Conservation (phyloP, 805 yeast genomes). For the Candida tammaniensis region DNA sequence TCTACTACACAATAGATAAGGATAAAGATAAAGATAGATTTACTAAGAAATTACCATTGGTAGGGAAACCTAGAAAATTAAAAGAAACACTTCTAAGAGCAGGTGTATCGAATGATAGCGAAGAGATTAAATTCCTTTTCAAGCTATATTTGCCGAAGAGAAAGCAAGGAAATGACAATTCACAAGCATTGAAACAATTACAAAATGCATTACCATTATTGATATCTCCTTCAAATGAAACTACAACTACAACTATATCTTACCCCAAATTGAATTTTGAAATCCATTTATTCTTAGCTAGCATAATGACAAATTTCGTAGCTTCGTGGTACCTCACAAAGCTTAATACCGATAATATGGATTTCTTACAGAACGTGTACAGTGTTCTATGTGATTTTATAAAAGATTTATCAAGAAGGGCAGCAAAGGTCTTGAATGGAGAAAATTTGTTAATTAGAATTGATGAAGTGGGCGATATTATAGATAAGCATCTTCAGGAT, state of each 20-base stretch:
- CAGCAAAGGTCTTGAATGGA: constrained; percentile 6
- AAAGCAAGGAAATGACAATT: constrained; percentile 17
- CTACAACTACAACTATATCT: constrained; percentile 13
- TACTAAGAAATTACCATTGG: constrained; percentile 1
- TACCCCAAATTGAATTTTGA: constrained; percentile 27
- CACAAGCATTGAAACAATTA: constrained; percentile 22
- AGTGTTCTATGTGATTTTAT: constrained; percentile 20
- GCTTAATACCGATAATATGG: constrained; percentile 30
- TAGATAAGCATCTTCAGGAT: constrained; percentile 22
- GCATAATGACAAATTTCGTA: constrained; percentile 23
- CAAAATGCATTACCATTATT: constrained; percentile 27
- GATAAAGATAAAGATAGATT: constrained; percentile 8
- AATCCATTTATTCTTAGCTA: constrained; percentile 35
- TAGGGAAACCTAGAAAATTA: constrained; percentile 5
- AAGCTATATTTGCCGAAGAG: constrained; percentile 34
- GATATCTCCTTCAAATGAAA: constrained; percentile 17
- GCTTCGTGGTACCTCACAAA: constrained; percentile 25
- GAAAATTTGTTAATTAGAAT: constrained; percentile 17
- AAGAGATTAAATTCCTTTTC: constrained; percentile 32
- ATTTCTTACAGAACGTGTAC: constrained; percentile 26
- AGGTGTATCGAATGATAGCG: no score
- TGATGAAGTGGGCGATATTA: constrained; percentile 22
- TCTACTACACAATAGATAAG: constrained; percentile 11
- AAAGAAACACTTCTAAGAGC: no score
- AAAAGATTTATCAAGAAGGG: constrained; percentile 13